Evolutionary conservation across 805 yeast genomes (phyloP).

Genomic region (Saccharomycopsis babjevae): DNA sequence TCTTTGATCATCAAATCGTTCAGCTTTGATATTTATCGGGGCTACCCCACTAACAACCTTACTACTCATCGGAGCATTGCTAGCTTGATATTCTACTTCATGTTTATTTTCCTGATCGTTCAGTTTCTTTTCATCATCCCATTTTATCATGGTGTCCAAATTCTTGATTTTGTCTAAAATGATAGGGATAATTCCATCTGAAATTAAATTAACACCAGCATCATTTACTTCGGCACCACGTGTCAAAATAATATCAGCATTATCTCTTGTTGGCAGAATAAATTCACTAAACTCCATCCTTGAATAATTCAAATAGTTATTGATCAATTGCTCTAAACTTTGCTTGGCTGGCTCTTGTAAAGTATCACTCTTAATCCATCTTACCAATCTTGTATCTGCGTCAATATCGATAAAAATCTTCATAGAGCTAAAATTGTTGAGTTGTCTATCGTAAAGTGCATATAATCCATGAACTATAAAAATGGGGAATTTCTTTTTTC

Average conservation of each 20-base stretch:
- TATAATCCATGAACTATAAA: constrained; percentile 67
- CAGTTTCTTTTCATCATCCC: neutral
- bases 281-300: constrained; percentile 59
- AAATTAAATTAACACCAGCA: constrained; percentile 43
- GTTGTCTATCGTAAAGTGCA: constrained; percentile 54
- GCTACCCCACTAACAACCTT: constrained; percentile 14
- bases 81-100: neutral
- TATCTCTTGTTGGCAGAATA: constrained; percentile 58
- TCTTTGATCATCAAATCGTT: constrained; percentile 32
- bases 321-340: constrained; percentile 25
- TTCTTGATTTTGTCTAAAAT: constrained; percentile 16
- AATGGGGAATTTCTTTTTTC: constrained; percentile 19
- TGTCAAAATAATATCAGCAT: constrained; percentile 68
- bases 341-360: constrained; percentile 19
- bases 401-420: constrained; percentile 76
- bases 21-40: constrained; percentile 27
- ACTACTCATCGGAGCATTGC: neutral
- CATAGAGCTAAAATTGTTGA: constrained; percentile 48
- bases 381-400: constrained; percentile 72
- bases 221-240: constrained; percentile 47
- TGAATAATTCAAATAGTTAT: constrained; percentile 42
- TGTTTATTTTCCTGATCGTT: neutral
- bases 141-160: neutral
- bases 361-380: constrained; percentile 40
- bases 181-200: constrained; percentile 49